Evolutionary conservation across 2,329 filamentous ascomycete genomes (phyloP).

Genomic region (Atkinsonella texensis): DNA sequence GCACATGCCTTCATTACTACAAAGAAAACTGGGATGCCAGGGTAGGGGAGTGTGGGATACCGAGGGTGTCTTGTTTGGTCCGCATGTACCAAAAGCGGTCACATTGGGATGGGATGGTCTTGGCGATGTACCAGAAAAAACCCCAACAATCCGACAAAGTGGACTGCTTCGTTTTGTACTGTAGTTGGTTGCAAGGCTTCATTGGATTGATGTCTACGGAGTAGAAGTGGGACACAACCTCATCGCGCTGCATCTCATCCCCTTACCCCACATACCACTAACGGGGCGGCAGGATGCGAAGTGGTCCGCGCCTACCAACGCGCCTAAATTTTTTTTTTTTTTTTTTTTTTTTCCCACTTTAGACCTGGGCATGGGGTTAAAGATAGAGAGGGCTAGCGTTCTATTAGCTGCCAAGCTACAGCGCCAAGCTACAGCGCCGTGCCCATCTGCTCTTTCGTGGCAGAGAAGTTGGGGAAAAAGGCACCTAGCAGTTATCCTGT

Average conservation of each 20-base stretch:
- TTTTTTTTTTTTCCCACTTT: neutral
- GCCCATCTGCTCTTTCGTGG: neutral
- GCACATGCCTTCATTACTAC: neutral
- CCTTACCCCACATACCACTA: constrained; percentile 3
- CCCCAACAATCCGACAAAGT: neutral
- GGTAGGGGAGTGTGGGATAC: too few species aligned
- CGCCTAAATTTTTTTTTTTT: neutral
- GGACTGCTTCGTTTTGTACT: neutral
- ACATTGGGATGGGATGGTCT: neutral
- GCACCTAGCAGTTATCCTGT: neutral
- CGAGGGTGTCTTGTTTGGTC: neutral
- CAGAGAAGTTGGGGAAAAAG: neutral
- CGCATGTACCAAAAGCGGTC: too few species aligned
- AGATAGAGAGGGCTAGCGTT: neutral
- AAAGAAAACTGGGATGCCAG: neutral
- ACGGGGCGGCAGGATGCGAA: neutral
- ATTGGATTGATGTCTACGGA: too few species aligned
- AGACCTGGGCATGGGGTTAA: neutral
- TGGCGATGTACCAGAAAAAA: neutral
- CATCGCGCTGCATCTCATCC: neutral
- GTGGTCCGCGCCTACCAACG: neutral
- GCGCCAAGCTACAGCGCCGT: neutral
- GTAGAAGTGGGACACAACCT: neutral
- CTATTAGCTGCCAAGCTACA: neutral
- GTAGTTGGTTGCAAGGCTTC: neutral